Base-by-base conservation (phyloP, 495 filamentous ascomycete genomes). In the Cryomyces minteri region DNA sequence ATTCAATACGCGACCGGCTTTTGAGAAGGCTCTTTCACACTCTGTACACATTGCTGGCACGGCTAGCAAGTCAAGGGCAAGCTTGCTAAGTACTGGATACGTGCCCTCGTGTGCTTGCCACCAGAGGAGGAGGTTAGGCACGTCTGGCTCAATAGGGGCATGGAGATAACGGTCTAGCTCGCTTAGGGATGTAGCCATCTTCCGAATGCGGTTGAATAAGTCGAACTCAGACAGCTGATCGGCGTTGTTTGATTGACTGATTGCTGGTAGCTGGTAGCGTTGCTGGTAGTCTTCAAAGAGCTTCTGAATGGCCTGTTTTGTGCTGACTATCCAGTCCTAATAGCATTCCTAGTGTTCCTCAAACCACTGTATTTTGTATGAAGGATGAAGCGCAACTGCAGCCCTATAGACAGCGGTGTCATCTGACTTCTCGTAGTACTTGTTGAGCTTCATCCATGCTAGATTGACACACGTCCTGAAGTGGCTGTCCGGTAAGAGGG, bases 331-430 rank as follows among this genome's bases (percentile, higher is more conserved):
- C 45, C 40, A 48, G 11, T 42, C 31, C 33, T 6, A 38, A 30
- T 31, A 29, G 8, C 33, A 31, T 33, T 48, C 12, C 47, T 31
- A 48, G 33, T 46, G n/a, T 10, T 14, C 8, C 14, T 48, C 41
- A 39, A 46, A 48, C 12, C 28, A 48, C 9, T 10, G 6, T n/a
- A 37, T 44, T 5, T 41, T 8, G n/a, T 44, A 34, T 8, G 28
- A 11, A 46, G 47, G 47, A 32, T 48, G 42, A 6, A 48, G 47
- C 6, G 41, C 41, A 5, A 48, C 32, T 9, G 47, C 47, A 9
- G 47, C 47, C 10, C 41, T 31, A 32, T 46, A 48, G 10, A 44
- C 25, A 9, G 30, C 11, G 10, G 28, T 48, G 32, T 37, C 8
- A 29, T 48, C 47, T 7, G 43, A 38, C 9, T 4, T 8, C 25